phyloP scores from a whole-genome alignment of 1,284 basidiomycete genomes.

The Afroboletus lepidellus region DNA sequence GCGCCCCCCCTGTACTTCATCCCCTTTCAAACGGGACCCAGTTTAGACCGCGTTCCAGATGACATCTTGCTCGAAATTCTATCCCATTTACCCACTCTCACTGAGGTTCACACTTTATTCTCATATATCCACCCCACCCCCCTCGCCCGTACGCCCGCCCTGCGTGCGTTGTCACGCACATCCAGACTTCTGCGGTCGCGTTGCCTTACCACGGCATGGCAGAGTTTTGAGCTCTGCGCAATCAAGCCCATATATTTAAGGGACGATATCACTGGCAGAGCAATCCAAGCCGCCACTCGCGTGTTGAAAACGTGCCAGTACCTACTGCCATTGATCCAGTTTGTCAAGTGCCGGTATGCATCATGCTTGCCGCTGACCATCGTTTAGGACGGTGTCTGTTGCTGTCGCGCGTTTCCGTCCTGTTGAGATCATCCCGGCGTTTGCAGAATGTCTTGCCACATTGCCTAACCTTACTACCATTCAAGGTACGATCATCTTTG shows the following conservation, averaged over 20 bases:
- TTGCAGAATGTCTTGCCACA: slow-evolving; percentile 31
- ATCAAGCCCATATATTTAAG: background rate
- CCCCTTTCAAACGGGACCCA: no score
- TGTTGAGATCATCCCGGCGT: slow-evolving; percentile 26
- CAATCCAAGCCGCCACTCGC: background rate
- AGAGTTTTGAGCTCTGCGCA: slow-evolving; percentile 9
- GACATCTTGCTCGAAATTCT: no score
- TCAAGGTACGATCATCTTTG: slow-evolving; percentile 13
- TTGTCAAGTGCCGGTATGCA: background rate
- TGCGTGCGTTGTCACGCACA: background rate
- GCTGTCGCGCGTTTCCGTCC: slow-evolving; percentile 1
- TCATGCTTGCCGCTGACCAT: background rate
- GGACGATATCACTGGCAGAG: background rate
- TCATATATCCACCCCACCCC: background rate
- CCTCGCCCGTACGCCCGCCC: slow-evolving; percentile 3
- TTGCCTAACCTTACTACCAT: slow-evolving; percentile 37
- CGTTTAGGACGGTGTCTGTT: slow-evolving; percentile 32
- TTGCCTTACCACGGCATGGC: slow-evolving; percentile 21
- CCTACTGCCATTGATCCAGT: slow-evolving; percentile 13
- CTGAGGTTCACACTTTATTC: no score
- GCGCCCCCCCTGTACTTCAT: background rate
- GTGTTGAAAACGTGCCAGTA: slow-evolving; percentile 6
- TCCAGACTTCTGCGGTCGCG: slow-evolving; percentile 2
- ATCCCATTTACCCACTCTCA: no score
- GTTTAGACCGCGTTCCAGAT: no score